Evolutionary conservation across 805 yeast species (phyloP).

Genomic region (Teunomyces panamensis): DNA sequence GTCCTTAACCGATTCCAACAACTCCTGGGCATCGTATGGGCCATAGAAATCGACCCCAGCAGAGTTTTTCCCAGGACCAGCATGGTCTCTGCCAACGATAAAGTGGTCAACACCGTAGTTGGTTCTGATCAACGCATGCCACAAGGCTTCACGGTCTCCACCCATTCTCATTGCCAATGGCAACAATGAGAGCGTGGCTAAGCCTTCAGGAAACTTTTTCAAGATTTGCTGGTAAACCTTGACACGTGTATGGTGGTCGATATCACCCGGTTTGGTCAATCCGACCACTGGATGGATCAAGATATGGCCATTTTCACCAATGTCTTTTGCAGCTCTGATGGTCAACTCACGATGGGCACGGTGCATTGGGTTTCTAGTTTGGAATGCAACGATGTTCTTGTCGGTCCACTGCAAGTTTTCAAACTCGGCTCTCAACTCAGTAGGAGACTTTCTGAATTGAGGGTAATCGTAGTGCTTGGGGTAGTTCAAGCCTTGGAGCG

Average conservation of each 20-base stretch:
- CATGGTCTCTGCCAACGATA: slow-evolving; percentile 97
- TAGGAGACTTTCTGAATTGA: slow-evolving; percentile 83
- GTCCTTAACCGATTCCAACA: slow-evolving; percentile 69
- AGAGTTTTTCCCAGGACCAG: slow-evolving; percentile 90
- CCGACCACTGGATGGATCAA: slow-evolving; percentile 97
- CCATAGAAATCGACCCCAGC: slow-evolving; percentile 93
- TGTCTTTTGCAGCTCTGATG: slow-evolving; percentile 92
- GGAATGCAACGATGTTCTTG: slow-evolving; percentile 83
- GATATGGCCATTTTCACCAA: slow-evolving; percentile 70
- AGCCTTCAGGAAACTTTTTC: slow-evolving; percentile 90
- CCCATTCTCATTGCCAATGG: slow-evolving; percentile 99
- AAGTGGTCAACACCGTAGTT: slow-evolving; percentile 96
- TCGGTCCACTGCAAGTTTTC: slow-evolving; percentile 76
- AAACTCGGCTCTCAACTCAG: slow-evolving; percentile 85
- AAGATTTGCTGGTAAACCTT: slow-evolving; percentile 90
- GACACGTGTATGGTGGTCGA: slow-evolving; percentile 96
- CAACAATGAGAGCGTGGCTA: slow-evolving; percentile 82
- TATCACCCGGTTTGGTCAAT: slow-evolving; percentile 94
- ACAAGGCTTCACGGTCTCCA: slow-evolving; percentile 96
- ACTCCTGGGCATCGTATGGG: slow-evolving; percentile 92
- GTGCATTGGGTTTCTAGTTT: slow-evolving; percentile 98
- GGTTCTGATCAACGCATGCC: slow-evolving; percentile 97
- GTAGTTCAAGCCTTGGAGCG: slow-evolving; percentile 74
- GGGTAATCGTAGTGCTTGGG: slow-evolving; percentile 91
- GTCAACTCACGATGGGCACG: slow-evolving; percentile 96